Percentiles rank a stretch among this genome's conserved stretches.
These are phyloP conservation scores for Hypoxylon sp. DNA, from an alignment of 2,329 filamentous ascomycete species.

Conservation along the genomic window DNA sequence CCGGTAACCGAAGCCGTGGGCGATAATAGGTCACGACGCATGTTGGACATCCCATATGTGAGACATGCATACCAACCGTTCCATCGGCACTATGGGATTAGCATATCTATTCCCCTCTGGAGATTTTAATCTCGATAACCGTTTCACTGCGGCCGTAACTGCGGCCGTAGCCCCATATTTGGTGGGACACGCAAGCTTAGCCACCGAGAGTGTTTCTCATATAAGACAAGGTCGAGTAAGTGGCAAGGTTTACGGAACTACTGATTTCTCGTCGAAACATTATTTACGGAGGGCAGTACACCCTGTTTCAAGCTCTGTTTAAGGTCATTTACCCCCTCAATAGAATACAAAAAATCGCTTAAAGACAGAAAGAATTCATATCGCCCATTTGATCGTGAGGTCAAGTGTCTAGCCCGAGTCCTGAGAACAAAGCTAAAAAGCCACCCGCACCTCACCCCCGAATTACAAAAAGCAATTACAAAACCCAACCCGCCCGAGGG, in stretches of 20 bases:
- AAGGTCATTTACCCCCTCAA: neutral
- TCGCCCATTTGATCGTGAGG: slow-evolving; percentile 44
- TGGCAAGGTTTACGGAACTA: neutral
- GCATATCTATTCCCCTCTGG: slow-evolving; percentile 31
- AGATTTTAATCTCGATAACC: slow-evolving; percentile 30
- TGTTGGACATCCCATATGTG: slow-evolving; percentile 29
- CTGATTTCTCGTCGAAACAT: neutral
- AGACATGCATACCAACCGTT: slow-evolving; percentile 39
- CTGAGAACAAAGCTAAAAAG: slow-evolving; percentile 24
- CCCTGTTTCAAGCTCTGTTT: neutral
- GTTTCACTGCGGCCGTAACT: slow-evolving; percentile 30
- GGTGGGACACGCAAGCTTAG: slow-evolving; percentile 34
- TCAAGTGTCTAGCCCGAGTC: slow-evolving; percentile 40
- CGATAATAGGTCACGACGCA: slow-evolving; percentile 31
- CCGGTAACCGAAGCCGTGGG: slow-evolving; percentile 5
- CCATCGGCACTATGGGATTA: slow-evolving; percentile 38
- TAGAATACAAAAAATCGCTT: neutral
- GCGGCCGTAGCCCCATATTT: slow-evolving; percentile 36
- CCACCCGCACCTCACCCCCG: slow-evolving; percentile 19
- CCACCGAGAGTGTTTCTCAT: slow-evolving; percentile 14
- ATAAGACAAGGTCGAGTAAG: slow-evolving; percentile 15
- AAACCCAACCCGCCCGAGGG: slow-evolving; percentile 2
- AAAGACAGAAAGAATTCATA: slow-evolving; percentile 12
- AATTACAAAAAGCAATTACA: slow-evolving; percentile 25
- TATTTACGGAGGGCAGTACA: neutral